phyloP scores from a whole-genome alignment of 345 rosid species.

The Dimocarpus longan region DNA sequence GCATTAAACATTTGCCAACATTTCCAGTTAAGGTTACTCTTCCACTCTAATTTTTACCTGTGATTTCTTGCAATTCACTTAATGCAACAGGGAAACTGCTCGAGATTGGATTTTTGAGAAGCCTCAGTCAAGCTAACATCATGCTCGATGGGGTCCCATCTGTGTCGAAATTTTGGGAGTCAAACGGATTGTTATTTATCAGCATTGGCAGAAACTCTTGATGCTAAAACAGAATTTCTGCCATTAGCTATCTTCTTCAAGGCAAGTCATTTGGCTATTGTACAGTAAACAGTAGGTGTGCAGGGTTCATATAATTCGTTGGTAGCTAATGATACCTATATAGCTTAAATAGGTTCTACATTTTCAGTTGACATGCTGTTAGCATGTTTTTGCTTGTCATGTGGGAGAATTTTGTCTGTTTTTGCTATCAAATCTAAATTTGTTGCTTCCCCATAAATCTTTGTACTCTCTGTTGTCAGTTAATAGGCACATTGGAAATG shows the following conservation, averaged over 20 bases:
- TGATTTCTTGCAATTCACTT: not conserved
- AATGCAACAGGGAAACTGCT: constrained; percentile 26
- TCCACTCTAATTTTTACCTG: not conserved
- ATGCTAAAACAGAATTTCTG: not conserved
- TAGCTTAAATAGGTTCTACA: not conserved
- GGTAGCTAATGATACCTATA: not conserved
- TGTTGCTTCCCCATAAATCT: not conserved
- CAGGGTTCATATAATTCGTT: not conserved
- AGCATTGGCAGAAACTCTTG: not conserved
- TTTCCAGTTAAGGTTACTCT: not conserved
- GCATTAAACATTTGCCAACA: not conserved
- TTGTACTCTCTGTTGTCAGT: not conserved
- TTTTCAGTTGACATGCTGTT: not conserved
- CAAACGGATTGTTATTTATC: not conserved
- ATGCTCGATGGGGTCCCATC: not conserved
- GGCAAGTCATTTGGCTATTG: constrained; percentile 37
- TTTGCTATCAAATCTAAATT: not conserved
- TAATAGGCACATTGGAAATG: not conserved
- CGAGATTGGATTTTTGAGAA: constrained; percentile 15
- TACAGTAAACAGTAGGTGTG: constrained; percentile 24
- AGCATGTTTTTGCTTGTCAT: not conserved
- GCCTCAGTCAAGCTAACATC: not conserved
- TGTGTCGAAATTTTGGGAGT: not conserved
- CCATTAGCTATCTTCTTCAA: not conserved
- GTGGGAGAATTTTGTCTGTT: constrained; percentile 12